Percentiles rank a stretch among this genome's conserved stretches.
These are phyloP conservation scores for Ophiocordyceps polyrhachis-furcata DNA, from an alignment of 2,329 filamentous ascomycete genomes.

Conservation along the genomic window DNA sequence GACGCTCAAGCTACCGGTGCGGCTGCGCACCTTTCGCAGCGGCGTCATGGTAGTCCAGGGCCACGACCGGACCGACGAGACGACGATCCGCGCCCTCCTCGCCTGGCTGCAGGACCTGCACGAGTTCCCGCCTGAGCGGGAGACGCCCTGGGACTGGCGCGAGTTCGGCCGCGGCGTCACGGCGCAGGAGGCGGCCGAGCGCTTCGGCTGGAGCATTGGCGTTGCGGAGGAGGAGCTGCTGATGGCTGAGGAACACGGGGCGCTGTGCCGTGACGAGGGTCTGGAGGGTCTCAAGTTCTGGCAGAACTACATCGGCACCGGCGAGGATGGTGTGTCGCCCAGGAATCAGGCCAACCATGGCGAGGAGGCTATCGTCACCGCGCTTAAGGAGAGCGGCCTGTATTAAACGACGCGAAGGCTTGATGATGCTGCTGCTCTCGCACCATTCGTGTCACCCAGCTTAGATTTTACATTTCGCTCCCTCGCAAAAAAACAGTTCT, in stretches of 20 bases:
- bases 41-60: conserved; percentile 89
- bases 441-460: not conserved
- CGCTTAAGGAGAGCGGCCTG: conserved; percentile 24
- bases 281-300: conserved; percentile 86
- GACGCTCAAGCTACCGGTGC: conserved; percentile 65
- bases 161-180: conserved; percentile 71
- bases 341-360: conserved; percentile 13
- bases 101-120: conserved; percentile 63
- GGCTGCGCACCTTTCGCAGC: conserved; percentile 75
- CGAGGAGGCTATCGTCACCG: conserved; percentile 22
- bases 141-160: conserved; percentile 57
- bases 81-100: conserved; percentile 60
- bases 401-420: not conserved
- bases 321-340: conserved; percentile 17
- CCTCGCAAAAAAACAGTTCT: not conserved
- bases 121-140: conserved; percentile 40
- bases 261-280: conserved; percentile 76
- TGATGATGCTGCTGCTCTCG: too few relatives aligned
- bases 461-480: not conserved
- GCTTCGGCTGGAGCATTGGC: conserved; percentile 92
- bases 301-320: conserved; percentile 53
- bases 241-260: conserved; percentile 86
- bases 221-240: conserved; percentile 90
- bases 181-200: conserved; percentile 71
- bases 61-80: conserved; percentile 74